A percentile compares a stretch with the other conserved stretches of the same genome.
These are phyloP conservation scores for Vitis hybrid DNA, from an alignment of 177 flowering plant species.

Conservation along the genomic window DNA sequence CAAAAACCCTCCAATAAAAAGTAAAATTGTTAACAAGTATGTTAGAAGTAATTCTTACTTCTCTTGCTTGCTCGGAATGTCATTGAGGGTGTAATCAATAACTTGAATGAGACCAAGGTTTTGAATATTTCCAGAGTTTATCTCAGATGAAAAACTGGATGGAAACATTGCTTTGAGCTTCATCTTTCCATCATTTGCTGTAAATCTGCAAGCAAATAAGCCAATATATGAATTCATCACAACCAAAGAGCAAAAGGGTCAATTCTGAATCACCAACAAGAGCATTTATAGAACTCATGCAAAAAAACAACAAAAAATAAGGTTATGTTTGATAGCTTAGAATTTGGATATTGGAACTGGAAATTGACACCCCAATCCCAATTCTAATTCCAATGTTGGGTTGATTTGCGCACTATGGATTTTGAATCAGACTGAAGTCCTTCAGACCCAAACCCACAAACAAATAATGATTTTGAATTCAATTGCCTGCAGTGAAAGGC, in stretches of 20 bases:
- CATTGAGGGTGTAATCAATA: constrained; percentile 70
- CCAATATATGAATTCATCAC: not conserved
- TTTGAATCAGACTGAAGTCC: not conserved
- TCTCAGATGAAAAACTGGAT: constrained; percentile 52
- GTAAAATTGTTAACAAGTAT: not conserved
- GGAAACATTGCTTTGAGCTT: constrained; percentile 70
- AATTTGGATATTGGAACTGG: too few species aligned
- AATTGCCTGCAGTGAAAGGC: too few species aligned
- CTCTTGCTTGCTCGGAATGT: constrained; percentile 66
- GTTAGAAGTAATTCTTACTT: constrained; percentile 50
- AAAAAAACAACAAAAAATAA: not conserved
- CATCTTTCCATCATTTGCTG: constrained; percentile 78
- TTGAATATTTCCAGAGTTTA: constrained; percentile 76
- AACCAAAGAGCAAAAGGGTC: not conserved
- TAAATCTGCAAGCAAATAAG: constrained; percentile 47
- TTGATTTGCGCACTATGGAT: not conserved
- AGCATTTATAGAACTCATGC: not conserved
- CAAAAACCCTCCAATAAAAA: not conserved
- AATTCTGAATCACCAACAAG: not conserved
- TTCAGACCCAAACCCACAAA: too few species aligned
- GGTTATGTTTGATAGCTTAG: too few species aligned
- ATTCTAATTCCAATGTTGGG: too few species aligned
- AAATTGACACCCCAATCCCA: too few species aligned
- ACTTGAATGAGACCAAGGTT: constrained; percentile 78
- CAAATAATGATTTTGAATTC: too few species aligned